Base-by-base conservation (phyloP, 176 grass and related monocot genomes). In the Paspalum notatum region DNA sequence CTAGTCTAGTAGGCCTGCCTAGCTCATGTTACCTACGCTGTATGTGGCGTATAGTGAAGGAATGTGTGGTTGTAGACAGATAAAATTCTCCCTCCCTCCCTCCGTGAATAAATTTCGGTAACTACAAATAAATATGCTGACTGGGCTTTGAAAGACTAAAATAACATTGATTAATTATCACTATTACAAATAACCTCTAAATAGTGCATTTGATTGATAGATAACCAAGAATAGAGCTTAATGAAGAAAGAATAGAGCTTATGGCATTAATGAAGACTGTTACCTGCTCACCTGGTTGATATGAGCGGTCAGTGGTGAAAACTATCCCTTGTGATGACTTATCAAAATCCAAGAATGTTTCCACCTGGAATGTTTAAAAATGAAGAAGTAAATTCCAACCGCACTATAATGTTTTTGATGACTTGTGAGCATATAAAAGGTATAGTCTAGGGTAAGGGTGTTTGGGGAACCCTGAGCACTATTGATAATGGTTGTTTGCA, bases 261-360 rank as follows among this genome's bases (percentile, higher is more conserved):
- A 78, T 82, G 65, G 82, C 72, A 81, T 26, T 42, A 79, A 91
- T 74, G 38, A 82, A 75, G 67, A 62, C 1, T 25, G 69, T 93
- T 98, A 95, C 96, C 96, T 98, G 96, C 92, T 98, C 96, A 91
- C 96, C 92, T 95, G 88, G 96, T 90, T 95, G 90, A 91, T 98
- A 98, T 57, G 90, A 51, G 17, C 84, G 86, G 27, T 98, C 90
- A 27, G 95, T 91, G 64, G 83, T 95, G 77, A 93, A 98, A 89
- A 98, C 90, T 86, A 98, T 91, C 91, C 90, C 92, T 44, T 87
- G 45, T 7, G 92, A 95, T 58, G 96, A 84, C 56, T 93, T 98
- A 72, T 98, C 96, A 79, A 91, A 98, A 83, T 98, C 92, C 82
- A 95, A 95, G 79, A 98, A 98, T 79, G 96, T 91, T 81, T 95